Evolutionary conservation across 345 rosid species (phyloP).

Genomic region (Ricinus communis): DNA sequence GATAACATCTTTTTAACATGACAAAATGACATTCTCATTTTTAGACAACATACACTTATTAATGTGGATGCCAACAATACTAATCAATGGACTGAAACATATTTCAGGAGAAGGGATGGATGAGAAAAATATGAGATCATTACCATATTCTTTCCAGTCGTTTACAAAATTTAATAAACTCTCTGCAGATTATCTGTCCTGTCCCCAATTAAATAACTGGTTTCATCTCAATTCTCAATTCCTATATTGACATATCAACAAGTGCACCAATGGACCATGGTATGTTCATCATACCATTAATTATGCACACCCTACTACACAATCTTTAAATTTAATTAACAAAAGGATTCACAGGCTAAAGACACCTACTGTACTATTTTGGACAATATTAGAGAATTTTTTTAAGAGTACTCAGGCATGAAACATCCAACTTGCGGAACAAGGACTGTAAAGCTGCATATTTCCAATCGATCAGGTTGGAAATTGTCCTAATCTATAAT

Average conservation of each 20-base stretch:
- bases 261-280: background rate
- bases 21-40: background rate
- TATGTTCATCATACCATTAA: background rate
- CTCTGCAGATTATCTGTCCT: background rate
- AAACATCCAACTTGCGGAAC: background rate
- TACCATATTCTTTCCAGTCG: background rate
- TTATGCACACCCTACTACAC: background rate
- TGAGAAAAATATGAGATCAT: background rate
- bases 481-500: background rate
- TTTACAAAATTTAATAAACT: background rate
- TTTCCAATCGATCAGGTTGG: background rate
- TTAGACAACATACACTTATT: background rate
- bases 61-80: background rate
- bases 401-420: background rate
- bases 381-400: too few relatives aligned
- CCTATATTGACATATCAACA: background rate
- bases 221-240: background rate
- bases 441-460: background rate
- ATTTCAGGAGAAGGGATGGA: background rate
- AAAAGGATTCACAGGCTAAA: background rate
- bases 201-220: background rate
- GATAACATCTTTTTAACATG: background rate
- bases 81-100: background rate
- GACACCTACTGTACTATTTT: too few relatives aligned
- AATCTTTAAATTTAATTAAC: background rate